phyloP scores from a whole-genome alignment of 2,329 filamentous ascomycete species.

The Diaporthe citri region DNA sequence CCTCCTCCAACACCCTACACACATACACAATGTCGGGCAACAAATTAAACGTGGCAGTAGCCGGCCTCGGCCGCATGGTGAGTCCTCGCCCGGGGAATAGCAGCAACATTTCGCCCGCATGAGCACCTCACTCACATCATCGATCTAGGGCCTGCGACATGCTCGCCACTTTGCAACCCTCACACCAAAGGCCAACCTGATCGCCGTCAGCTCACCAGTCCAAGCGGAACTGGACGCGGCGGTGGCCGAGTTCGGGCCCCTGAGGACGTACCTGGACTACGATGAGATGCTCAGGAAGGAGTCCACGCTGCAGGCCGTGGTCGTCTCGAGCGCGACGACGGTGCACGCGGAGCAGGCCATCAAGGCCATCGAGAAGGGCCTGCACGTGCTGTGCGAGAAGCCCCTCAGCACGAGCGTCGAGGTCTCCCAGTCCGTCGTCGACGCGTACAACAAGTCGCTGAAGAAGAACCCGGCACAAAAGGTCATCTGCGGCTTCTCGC shows the following conservation, averaged over 20 bases:
- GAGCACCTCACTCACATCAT: neutral
- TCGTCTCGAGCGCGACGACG: slow-evolving; percentile 58
- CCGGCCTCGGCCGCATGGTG: slow-evolving; percentile 63
- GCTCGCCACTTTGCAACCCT: slow-evolving; percentile 56
- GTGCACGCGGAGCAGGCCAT: slow-evolving; percentile 70
- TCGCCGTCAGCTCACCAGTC: slow-evolving; percentile 26
- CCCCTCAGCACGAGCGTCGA: slow-evolving; percentile 70
- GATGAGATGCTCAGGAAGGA: slow-evolving; percentile 58
- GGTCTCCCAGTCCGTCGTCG: slow-evolving; percentile 64
- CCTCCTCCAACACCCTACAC: neutral
- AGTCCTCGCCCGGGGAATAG: neutral
- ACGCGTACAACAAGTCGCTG: slow-evolving; percentile 66
- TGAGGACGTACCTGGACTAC: slow-evolving; percentile 59
- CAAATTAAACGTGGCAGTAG: slow-evolving; percentile 57
- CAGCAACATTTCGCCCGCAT: neutral
- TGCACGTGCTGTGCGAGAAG: slow-evolving; percentile 72
- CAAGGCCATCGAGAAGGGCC: slow-evolving; percentile 64
- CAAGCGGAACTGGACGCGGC: slow-evolving; percentile 55
- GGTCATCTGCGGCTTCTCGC: slow-evolving; percentile 76
- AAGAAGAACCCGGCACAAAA: slow-evolving; percentile 69
- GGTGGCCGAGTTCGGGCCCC: slow-evolving; percentile 56
- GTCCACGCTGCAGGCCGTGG: slow-evolving; percentile 56
- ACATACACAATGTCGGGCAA: slow-evolving; percentile 3
- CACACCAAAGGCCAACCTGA: slow-evolving; percentile 22
- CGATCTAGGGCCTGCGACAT: slow-evolving; percentile 58